Evolutionary conservation across 805 yeast species (phyloP).

Genomic region (Torulaspora franciscae): DNA sequence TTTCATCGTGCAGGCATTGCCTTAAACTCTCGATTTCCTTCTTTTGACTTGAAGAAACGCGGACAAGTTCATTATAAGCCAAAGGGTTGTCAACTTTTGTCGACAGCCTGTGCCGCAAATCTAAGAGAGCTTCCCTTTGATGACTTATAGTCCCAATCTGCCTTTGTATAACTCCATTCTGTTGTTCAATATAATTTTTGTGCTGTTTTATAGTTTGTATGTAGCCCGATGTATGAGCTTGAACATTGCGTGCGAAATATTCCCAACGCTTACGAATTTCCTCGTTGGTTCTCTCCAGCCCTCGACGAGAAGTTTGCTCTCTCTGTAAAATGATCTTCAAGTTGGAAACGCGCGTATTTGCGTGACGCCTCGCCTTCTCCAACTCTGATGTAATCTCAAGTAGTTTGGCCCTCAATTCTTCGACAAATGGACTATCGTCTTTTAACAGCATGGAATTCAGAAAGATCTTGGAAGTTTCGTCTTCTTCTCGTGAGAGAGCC

Average conservation of each 20-base stretch:
- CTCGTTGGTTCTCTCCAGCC: not conserved
- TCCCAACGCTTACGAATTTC: conserved; percentile 4
- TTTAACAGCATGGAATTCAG: not conserved
- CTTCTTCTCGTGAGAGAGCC: not conserved
- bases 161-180: not conserved
- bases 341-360: conserved; percentile 11
- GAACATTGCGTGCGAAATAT: conserved; percentile 3
- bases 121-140: conserved; percentile 2
- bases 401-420: conserved; percentile 8
- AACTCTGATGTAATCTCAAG: conserved; percentile 5
- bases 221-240: not conserved
- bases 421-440: conserved; percentile 12
- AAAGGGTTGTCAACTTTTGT: not conserved
- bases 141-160: not conserved
- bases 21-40: conserved; percentile 7
- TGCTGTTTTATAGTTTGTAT: not conserved
- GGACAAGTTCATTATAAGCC: not conserved
- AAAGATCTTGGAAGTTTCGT: not conserved
- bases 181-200: not conserved
- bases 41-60: conserved; percentile 4
- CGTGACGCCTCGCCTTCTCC: conserved; percentile 3
- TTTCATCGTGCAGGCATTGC: conserved; percentile 8
- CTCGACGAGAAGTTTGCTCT: not conserved
- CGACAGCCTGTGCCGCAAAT: not conserved
- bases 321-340: conserved; percentile 6